Base-by-base conservation (phyloP, 257 asterid genomes). In the Nicotiana attenuata region DNA sequence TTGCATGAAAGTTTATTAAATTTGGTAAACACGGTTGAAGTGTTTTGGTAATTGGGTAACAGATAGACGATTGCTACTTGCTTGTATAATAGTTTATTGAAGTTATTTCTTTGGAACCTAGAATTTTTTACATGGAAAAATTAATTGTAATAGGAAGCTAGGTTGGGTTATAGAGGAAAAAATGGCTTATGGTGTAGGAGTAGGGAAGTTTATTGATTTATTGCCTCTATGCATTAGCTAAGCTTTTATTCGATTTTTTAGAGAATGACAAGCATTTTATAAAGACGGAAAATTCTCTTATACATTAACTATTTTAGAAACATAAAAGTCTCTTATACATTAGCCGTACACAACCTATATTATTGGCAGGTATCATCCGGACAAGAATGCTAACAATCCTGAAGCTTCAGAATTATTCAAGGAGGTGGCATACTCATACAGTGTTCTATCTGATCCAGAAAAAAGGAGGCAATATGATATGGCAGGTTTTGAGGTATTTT, bases 341-440 rank as follows among this genome's bases (percentile, higher is more conserved):
- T 75, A 75, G 80, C 80, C 33, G 52, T 75, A 26, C 5, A 50
- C 64, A 47, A 75, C 22, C 64, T 50, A 9, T 24, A 50, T 26
- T 24, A 50, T 26, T 83, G 73, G 81, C 92, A 96, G 99, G 90
- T 95, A 95, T 91, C 99, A 95, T 90, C 99, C 99, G 1, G 99
- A 95, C 86, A 95, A 95, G 92, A 96, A 96, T 91, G 98, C 95
- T 57, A 94, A 90, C 85, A 96, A 96, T 88, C 99, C 98, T 67
- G 98, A 96, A 91, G 99, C 99, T 66, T 92, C 99, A 53, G 99
- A 94, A 82, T 97, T 89, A 68, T 96, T 96, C 92, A 94, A 96
- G 90, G 99, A 96, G 91, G 99, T 96, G 84, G 99, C 99, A 81
- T 96, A 94, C 89, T 96, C 99, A n/a, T 94, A 96, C 88, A 91